Base-by-base conservation (phyloP, 1,139 yeast species). In the Magnusiomyces ingens region DNA sequence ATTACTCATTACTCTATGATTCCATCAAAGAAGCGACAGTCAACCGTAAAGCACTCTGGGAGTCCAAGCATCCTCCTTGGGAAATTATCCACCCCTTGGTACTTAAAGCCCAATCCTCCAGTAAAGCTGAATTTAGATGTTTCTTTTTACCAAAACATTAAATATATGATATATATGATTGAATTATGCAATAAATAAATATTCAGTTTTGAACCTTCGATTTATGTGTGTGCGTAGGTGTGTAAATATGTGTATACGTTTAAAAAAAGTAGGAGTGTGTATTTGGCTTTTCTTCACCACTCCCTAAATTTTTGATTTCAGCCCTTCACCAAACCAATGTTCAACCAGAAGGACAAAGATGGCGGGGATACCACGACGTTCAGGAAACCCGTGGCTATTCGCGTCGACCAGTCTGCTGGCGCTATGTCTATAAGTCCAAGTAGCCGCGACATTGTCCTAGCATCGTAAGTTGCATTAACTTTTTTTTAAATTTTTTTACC, bases 381-480 rank as follows among this genome's bases (percentile, higher is more conserved):
- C 36, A 10, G 46, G 32, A 26, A 26, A 12, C 50, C 57, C 6
- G 43, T 91, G 52, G 85, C 94, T 59, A 71, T 93, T 51, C 74
- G 95, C 49, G 96, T 93, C 48, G 98, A 93, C 67, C 94, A 94
- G 10, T 94, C 94, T 40, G 87, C 89, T 53, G 94, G 95, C 17
- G 95, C 99, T 12, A 89, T 93, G 80, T 85, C 97, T 1, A 79
- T 91, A 17, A 82, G 94, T 48, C 98, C 99, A 11, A 84, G 85
- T 53, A 96, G 97, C 1, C 72, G 98, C 59, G 99, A 93, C 65
- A 95, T 91, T 12, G 97, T 89, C 1, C 71, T 93, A 40, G 99
- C 98, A 0, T 93, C 95, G 69, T 69, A 62, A 54, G 73, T 66
- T 12, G 19, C 22, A 15, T 36, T 17, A 1, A 6, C 2, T 17